These are phyloP conservation scores for Pseudonitzschia pungens DNA, from an alignment of 108 stramenopile genomes.

Conservation along the genomic window DNA sequence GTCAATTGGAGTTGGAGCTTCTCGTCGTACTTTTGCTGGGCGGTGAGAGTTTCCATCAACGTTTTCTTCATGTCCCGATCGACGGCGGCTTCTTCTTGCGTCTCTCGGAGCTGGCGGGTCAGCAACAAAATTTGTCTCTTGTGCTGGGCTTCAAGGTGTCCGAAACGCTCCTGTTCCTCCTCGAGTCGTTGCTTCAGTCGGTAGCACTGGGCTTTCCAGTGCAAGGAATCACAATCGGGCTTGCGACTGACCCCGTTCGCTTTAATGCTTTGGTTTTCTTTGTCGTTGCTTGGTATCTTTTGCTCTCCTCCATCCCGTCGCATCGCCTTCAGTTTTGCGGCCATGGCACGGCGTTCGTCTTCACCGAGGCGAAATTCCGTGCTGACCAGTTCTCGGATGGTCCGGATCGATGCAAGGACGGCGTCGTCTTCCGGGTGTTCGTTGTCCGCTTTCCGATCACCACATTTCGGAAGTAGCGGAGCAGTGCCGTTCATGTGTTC, in stretches of 20 bases:
- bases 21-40: neutral
- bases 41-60: neutral
- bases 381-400: neutral
- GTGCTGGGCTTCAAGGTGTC: neutral
- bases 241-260: neutral
- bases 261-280: neutral
- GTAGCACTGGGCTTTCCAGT: neutral
- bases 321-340: neutral
- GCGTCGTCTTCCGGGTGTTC: slow-evolving; percentile 1
- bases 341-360: neutral
- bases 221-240: neutral
- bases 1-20: neutral
- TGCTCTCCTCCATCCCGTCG: neutral
- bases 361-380: neutral
- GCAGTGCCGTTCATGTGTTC: too few relatives aligned
- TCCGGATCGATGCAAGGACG: neutral
- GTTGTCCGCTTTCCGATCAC: too few relatives aligned
- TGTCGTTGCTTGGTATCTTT: neutral
- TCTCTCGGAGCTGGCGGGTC: neutral
- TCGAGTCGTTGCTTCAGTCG: neutral
- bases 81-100: neutral
- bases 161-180: neutral
- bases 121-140: neutral
- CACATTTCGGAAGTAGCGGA: too few relatives aligned
- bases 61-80: neutral